A percentile compares a stretch with the other conserved stretches of the same genome.
Conservation (phyloP, 2,329 filamentous ascomycete species). For the Myriosclerotinia scirpicola region DNA sequence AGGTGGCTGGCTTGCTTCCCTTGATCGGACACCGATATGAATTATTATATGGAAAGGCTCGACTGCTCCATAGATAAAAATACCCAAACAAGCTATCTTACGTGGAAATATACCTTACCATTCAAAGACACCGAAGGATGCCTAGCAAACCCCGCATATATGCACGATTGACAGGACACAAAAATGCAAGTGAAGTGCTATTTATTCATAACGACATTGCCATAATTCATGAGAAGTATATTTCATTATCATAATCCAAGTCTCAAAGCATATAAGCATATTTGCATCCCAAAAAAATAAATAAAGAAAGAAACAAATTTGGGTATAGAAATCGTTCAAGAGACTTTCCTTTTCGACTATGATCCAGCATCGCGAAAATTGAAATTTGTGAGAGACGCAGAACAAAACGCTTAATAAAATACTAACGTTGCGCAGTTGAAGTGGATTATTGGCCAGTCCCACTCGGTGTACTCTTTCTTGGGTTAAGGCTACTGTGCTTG, state of each 20-base stretch:
- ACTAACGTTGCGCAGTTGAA: not conserved
- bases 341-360: conserved; percentile 4
- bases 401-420: not conserved
- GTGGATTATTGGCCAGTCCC: conserved; percentile 1
- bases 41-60: not conserved
- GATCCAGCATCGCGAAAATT: not conserved
- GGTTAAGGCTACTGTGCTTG: conserved; percentile 1
- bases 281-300: not conserved
- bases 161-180: not conserved
- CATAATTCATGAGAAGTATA: not conserved
- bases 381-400: not conserved
- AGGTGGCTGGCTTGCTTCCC: not conserved
- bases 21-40: not conserved
- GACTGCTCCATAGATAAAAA: not conserved
- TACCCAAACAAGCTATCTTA: not conserved
- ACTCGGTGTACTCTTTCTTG: conserved; percentile 10
- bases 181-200: not conserved
- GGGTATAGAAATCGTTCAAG: conserved; percentile 10
- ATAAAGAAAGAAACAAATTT: not conserved
- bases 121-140: conserved; percentile 7
- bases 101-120: not conserved
- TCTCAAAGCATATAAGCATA: not conserved
- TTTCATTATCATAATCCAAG: not conserved
- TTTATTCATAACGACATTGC: conserved; percentile 2
- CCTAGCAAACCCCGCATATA: not conserved